These are phyloP conservation scores for Aspergillus arachidicola DNA, from an alignment of 2,329 filamentous ascomycete genomes.

Conservation along the genomic window DNA sequence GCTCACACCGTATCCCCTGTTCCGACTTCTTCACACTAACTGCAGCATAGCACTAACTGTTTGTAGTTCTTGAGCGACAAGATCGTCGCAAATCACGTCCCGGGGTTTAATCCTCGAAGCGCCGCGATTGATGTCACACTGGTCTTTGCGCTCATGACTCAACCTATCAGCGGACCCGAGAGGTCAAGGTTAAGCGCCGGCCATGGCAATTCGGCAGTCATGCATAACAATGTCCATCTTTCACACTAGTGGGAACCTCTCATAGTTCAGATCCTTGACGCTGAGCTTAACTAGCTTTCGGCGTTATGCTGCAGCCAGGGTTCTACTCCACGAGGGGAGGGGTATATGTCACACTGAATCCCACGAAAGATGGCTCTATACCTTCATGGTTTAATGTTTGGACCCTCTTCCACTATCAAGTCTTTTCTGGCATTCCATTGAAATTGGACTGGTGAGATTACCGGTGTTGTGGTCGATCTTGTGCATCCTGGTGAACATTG, in stretches of 20 bases:
- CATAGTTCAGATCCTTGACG: conserved; percentile 27
- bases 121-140: conserved; percentile 16
- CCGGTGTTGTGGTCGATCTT: background rate
- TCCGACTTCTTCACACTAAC: background rate
- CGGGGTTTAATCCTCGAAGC: conserved; percentile 15
- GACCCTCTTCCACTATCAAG: background rate
- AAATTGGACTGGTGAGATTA: background rate
- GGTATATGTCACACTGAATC: conserved; percentile 12
- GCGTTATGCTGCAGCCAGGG: conserved; percentile 3
- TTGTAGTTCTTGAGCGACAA: conserved; percentile 13
- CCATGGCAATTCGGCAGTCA: conserved; percentile 17
- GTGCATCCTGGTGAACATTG: background rate
- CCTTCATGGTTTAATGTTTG: background rate
- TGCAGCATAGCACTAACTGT: conserved; percentile 7
- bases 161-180: conserved; percentile 25
- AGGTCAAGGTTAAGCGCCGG: conserved; percentile 32
- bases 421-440: background rate
- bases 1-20: background rate
- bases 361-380: conserved; percentile 1
- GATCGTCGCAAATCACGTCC: conserved; percentile 13
- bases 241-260: conserved; percentile 24
- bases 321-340: conserved; percentile 1
- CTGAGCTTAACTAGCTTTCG: conserved; percentile 9
- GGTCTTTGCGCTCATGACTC: conserved; percentile 13
- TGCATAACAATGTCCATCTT: conserved; percentile 22